Evolutionary conservation across 2,329 filamentous ascomycete genomes (phyloP), one percentile per base, ranked within the genome.

Genomic region (Apiospora arundinis): DNA sequence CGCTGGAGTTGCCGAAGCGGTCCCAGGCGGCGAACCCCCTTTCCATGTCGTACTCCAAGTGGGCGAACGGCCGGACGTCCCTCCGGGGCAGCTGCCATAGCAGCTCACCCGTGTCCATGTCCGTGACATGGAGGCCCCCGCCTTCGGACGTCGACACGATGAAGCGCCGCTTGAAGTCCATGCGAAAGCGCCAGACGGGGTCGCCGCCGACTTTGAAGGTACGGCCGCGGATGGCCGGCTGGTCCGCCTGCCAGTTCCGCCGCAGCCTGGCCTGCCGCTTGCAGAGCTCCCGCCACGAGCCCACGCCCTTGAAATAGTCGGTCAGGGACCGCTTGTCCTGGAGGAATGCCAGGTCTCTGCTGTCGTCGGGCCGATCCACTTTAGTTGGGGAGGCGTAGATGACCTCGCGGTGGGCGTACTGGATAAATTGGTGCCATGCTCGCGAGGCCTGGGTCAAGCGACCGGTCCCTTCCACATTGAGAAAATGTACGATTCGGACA

Each of bases 41-140:
- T 70, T 85, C 80, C 75, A 84, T 81, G 70, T 85, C 79, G 70
- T 86, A 86, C 69, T 86, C 84, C 14, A 86, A 75, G 75, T 85
- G 84, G 1, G 84, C 84, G 70, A 82, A 85, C 5, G 81, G 80
- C 16, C 83, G 79, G 44, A 85, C 83, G 0, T 78, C 77, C 23
- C 44, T 32, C 14, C 25, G 23, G 65, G 65, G 40, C 25, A 76
- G 60, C 18, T 69, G 70, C 82, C 83, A 86, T 7, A 86, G 75
- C 21, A 81, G 75, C 4, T 73, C 71, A 14, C 83, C 83, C 21
- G 80, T 79, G 65, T 86, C 84, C 82, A 86, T 85, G 73, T 84
- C 83, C 6, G 81, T 84, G 52, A 86, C 83, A 69, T 82, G 80
- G 48, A 86, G 70, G 0, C 84, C 84, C n/a, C 84, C 84, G 18